Evolutionary conservation across 2,329 filamentous ascomycete species (phyloP).

Genomic region (Fonsecaea multimorphosa): DNA sequence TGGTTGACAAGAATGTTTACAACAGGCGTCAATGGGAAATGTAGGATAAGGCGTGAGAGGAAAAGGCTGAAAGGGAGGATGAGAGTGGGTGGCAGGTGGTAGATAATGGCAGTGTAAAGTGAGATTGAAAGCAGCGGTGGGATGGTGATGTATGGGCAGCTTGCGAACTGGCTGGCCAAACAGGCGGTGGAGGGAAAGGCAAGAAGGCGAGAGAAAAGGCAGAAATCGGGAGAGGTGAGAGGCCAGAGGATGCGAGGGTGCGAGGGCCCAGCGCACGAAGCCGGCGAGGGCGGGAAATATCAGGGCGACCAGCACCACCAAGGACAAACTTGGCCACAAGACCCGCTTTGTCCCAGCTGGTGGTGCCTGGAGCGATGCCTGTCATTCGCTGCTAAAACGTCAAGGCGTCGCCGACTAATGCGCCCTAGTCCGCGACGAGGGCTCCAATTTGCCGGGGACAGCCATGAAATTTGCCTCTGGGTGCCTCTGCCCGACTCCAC

Average conservation of each 20-base stretch:
- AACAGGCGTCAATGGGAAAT: constrained; percentile 11
- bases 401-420: constrained; percentile 16
- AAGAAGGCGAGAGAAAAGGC: constrained; percentile 19
- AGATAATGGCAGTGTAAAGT: constrained; percentile 18
- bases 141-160: constrained; percentile 26
- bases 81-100: constrained; percentile 21
- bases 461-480: constrained; percentile 22
- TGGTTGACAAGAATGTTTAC: constrained; percentile 18
- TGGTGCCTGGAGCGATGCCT: neutral
- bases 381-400: constrained; percentile 11
- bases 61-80: constrained; percentile 22
- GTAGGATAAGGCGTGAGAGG: constrained; percentile 11
- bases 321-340: constrained; percentile 6
- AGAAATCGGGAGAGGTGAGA: constrained; percentile 10
- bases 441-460: constrained; percentile 22
- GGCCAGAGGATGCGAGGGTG: neutral
- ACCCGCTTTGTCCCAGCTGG: neutral
- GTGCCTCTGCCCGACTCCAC: constrained; percentile 13
- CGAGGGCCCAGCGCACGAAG: neutral
- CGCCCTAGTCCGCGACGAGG: constrained; percentile 6
- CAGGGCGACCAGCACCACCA: neutral
- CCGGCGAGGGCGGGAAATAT: constrained; percentile 7
- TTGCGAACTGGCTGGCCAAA: constrained; percentile 20
- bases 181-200: constrained; percentile 23
- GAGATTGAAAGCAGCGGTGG: constrained; percentile 26